These are phyloP conservation scores for Scenedesmus sp. DNA, from an alignment of 163 green algal genomes.

Conservation along the genomic window DNA sequence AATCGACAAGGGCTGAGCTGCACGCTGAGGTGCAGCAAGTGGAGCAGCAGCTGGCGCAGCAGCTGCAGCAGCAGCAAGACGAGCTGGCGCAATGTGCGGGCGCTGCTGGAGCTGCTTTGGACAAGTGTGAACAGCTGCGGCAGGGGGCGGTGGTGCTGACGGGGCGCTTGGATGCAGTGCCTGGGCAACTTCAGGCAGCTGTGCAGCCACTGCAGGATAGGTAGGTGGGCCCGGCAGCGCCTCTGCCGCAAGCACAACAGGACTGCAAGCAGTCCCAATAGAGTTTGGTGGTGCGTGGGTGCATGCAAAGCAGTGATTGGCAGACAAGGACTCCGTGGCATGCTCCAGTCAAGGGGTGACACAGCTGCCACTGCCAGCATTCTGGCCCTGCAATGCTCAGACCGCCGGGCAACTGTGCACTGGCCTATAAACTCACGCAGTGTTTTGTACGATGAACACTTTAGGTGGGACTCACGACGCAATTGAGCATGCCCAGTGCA, in stretches of 20 bases:
- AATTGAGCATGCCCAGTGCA: too few species aligned
- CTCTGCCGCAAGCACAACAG: too few species aligned
- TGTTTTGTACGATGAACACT: too few species aligned
- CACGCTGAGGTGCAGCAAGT: not conserved
- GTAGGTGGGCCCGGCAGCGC: too few species aligned
- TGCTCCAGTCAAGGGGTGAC: not conserved
- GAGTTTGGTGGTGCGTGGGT: too few species aligned
- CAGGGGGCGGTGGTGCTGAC: conserved; percentile 10
- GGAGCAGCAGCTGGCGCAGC: conserved; percentile 19
- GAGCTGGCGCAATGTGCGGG: not conserved
- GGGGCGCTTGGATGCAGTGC: not conserved
- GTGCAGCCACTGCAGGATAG: conserved; percentile 22
- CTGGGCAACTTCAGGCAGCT: not conserved
- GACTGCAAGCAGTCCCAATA: too few species aligned
- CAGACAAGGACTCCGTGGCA: too few species aligned
- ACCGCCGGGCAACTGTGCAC: too few species aligned
- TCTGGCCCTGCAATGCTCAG: too few species aligned
- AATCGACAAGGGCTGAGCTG: not conserved
- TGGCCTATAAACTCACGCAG: too few species aligned
- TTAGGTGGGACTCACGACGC: too few species aligned
- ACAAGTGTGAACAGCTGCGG: conserved; percentile 41
- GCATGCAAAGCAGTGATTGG: too few species aligned
- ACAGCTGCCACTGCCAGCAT: not conserved
- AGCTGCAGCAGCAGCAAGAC: conserved; percentile 12
- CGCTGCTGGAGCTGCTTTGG: not conserved